phyloP scores from a whole-genome alignment of 108 stramenopile species.

The Schizochytrium sp. region DNA sequence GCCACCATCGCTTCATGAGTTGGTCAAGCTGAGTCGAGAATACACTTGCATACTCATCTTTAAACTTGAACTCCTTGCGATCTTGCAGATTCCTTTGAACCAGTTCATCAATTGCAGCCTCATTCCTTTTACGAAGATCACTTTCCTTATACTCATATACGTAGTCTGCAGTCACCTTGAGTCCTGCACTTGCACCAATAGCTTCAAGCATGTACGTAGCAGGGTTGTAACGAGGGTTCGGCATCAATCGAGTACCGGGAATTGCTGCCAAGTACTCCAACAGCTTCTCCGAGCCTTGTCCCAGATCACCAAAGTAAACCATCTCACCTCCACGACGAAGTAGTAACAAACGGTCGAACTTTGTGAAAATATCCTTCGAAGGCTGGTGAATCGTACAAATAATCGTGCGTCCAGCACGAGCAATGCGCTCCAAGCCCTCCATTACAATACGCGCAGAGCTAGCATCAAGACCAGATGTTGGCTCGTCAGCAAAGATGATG shows the following conservation, averaged over 20 bases:
- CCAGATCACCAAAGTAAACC: constrained; percentile 85
- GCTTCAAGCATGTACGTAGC: no score
- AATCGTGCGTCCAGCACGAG: constrained; percentile 78
- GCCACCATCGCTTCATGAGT: constrained; percentile 25
- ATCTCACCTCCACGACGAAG: constrained; percentile 83
- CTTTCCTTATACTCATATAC: no score
- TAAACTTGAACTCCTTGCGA: not conserved
- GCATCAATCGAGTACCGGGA: constrained; percentile 55
- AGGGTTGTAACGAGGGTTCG: constrained; percentile 75
- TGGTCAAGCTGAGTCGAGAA: not conserved
- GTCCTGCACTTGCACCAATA: no score
- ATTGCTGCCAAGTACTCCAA: constrained; percentile 71
- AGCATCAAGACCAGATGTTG: constrained; percentile 81
- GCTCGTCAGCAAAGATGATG: constrained; percentile 79
- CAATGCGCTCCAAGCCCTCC: constrained; percentile 71
- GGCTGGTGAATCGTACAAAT: constrained; percentile 89
- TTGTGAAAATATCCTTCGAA: constrained; percentile 82
- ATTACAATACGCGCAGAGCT: constrained; percentile 81
- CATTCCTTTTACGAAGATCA: no score
- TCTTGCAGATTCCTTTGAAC: no score
- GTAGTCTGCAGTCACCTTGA: no score
- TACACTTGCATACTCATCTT: not conserved
- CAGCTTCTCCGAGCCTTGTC: constrained; percentile 75
- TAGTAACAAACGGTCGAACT: constrained; percentile 81
- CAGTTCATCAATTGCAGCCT: no score